Evolutionary conservation across 192 early-diverging fungal species (phyloP).

Genomic region (Chytriomyces confervae): DNA sequence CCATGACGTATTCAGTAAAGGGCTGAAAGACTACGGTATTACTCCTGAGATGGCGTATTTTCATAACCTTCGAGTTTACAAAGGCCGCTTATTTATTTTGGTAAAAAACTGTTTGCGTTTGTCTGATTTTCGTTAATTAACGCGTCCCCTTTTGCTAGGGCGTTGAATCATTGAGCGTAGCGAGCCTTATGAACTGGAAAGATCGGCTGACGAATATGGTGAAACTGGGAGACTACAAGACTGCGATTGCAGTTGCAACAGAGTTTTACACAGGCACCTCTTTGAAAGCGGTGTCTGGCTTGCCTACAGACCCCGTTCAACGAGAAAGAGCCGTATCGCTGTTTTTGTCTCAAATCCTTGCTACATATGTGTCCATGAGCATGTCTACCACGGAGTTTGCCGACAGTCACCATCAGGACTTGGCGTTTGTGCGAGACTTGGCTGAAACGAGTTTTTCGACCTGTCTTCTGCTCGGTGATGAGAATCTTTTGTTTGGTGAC

Average conservation of each 20-base stretch:
- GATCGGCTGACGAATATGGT: constrained; percentile 53
- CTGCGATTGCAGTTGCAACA: constrained; percentile 51
- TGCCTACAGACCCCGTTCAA: constrained; percentile 40
- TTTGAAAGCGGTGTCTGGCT: constrained; percentile 41
- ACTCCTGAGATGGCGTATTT: constrained; percentile 42
- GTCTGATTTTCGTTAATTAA: background rate
- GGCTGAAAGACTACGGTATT: constrained; percentile 20
- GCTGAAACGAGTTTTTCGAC: constrained; percentile 43
- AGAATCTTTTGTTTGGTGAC: constrained; percentile 57
- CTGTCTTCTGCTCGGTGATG: constrained; percentile 44
- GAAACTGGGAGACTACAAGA: constrained; percentile 47
- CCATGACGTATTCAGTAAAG: constrained; percentile 34
- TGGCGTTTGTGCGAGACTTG: constrained; percentile 31
- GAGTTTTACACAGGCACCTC: constrained; percentile 43
- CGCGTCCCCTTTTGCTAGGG: constrained; percentile 22
- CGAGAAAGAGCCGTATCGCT: constrained; percentile 37
- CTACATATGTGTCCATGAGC: constrained; percentile 50
- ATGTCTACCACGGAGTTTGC: constrained; percentile 38
- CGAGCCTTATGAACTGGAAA: constrained; percentile 48
- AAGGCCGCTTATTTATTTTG: constrained; percentile 51
- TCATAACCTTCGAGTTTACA: constrained; percentile 39
- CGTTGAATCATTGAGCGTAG: constrained; percentile 39
- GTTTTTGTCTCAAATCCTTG: constrained; percentile 44
- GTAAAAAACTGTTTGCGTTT: constrained; percentile 5
- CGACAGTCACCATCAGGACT: constrained; percentile 22